Base-by-base conservation (phyloP, 2,329 filamentous ascomycete genomes). In the Shiraia bambusicola region DNA sequence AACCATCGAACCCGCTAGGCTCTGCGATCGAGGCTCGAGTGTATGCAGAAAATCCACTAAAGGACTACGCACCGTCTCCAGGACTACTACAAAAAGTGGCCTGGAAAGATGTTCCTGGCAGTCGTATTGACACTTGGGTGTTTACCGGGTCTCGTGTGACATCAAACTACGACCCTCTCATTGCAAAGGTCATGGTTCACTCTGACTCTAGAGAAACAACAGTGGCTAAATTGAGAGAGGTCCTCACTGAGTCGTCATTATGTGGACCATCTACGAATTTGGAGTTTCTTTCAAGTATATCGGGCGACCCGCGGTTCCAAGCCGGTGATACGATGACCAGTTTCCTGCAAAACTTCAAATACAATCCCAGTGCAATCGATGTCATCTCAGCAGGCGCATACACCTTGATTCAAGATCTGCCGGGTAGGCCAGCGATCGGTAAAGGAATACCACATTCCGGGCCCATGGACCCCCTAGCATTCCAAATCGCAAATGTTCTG, bases 121-220 rank as follows among this genome's bases (percentile, higher is more conserved):
- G 75, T 16, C 73, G 83, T 4, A 74, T 86, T 17, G 83, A 86
- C 50, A 84, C 81, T 0, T 86, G 82, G 81, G 72, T 84, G 1
- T 72, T 76, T 39, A 76, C 75, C 1, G 82, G 82, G 5, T 75
- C 76, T 2, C 74, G 71, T 3, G 72, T 85, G 28, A 78, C 77
- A 4, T 74, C 80, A 2, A 72, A 79, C 43, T 84, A 83, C 38
- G 79, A 80, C 56, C 78, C 80, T 0, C 58, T 83, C 4, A 68
- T 82, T 39, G 79, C 76, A 4, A 82, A 82, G 59, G 69, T 81
- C 10, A 82, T 85, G 72, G 74, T 74, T 16, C 77, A 82, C 47
- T 70, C 68, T 0, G 46, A 64, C 6, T 69, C 62, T 5, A 66
- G 72, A 34, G 50, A 67, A 1, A 61, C 72, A 14, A 69, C 78